phyloP scores from a whole-genome alignment of 495 filamentous ascomycete species.

The Penicillium atrosanguineum region DNA sequence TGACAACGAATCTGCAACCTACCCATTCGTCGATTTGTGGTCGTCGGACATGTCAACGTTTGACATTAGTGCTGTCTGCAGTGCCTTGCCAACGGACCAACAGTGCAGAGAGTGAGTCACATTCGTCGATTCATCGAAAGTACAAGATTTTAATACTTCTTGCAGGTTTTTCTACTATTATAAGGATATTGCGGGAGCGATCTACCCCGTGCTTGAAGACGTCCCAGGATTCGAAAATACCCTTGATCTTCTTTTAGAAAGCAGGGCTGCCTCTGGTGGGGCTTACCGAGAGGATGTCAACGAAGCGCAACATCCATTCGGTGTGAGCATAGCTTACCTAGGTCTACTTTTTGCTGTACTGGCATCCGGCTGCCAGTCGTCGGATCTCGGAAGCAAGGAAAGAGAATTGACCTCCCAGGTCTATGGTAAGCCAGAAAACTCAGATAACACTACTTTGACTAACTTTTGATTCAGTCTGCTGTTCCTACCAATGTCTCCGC shows the following conservation, averaged over 20 bases:
- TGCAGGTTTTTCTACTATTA: constrained; percentile 70
- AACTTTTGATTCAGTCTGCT: constrained; percentile 44
- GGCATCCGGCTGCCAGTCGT: constrained; percentile 79
- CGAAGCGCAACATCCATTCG: constrained; percentile 44
- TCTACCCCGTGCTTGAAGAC: constrained; percentile 78
- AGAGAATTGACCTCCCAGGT: constrained; percentile 58
- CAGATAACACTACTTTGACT: not conserved
- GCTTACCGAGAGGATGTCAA: constrained; percentile 36
- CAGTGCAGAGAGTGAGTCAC: constrained; percentile 64
- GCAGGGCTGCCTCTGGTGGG: constrained; percentile 51
- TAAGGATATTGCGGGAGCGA: constrained; percentile 76
- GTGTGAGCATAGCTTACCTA: constrained; percentile 62
- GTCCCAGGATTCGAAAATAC: constrained; percentile 66
- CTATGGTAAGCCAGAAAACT: constrained; percentile 38
- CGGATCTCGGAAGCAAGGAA: constrained; percentile 61
- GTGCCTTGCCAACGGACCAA: constrained; percentile 63
- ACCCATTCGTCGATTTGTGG: constrained; percentile 70
- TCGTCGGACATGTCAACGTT: constrained; percentile 64
- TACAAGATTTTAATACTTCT: not conserved
- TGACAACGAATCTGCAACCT: constrained; percentile 77
- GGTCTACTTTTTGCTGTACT: constrained; percentile 76
- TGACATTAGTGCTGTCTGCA: constrained; percentile 66
- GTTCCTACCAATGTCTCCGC: constrained; percentile 61
- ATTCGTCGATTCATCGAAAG: not conserved
- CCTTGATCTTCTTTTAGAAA: constrained; percentile 65